These are phyloP conservation scores for Rhipidocladum racemiflorum DNA, from an alignment of 176 grass and related monocot species.

Conservation along the genomic window DNA sequence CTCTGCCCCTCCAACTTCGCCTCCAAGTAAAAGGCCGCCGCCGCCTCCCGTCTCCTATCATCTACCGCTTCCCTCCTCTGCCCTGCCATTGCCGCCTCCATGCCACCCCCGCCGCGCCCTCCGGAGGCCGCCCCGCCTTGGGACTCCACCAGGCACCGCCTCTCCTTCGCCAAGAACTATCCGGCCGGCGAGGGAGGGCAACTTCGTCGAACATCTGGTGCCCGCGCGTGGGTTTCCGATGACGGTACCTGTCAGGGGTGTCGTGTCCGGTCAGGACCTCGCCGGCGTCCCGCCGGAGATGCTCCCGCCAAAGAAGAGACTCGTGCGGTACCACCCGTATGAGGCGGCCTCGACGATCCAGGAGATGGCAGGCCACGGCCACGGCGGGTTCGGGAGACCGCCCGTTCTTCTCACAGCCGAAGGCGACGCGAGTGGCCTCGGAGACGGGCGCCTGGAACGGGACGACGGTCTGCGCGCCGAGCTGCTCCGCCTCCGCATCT, in stretches of 20 bases:
- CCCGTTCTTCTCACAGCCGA: not conserved
- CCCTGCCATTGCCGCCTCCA: conserved; percentile 14
- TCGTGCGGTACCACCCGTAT: conserved; percentile 30
- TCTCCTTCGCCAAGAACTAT: not conserved
- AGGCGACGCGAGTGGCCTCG: not conserved
- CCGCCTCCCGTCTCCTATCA: conserved; percentile 3
- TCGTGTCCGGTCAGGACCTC: not conserved
- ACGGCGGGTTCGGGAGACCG: not conserved
- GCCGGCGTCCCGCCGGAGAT: conserved; percentile 30
- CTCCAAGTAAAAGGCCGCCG: conserved; percentile 6
- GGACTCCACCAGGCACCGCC: not conserved
- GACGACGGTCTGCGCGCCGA: conserved; percentile 29
- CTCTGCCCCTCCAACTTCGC: not conserved
- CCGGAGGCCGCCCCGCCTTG: not conserved
- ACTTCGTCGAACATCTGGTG: conserved; percentile 18
- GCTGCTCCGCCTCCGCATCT: conserved; percentile 29
- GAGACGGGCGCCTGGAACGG: not conserved
- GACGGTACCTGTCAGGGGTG: not conserved
- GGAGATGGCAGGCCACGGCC: not conserved
- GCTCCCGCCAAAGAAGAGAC: conserved; percentile 42
- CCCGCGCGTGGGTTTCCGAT: not conserved
- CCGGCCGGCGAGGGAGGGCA: not conserved
- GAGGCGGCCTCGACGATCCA: conserved; percentile 20
- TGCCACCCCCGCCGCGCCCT: not conserved
- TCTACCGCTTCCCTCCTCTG: not conserved